A percentile compares a stretch with the other conserved stretches of the same genome.
Conservation (phyloP, 164 flowering plant genomes). For the Aristolochia fimbriata region DNA sequence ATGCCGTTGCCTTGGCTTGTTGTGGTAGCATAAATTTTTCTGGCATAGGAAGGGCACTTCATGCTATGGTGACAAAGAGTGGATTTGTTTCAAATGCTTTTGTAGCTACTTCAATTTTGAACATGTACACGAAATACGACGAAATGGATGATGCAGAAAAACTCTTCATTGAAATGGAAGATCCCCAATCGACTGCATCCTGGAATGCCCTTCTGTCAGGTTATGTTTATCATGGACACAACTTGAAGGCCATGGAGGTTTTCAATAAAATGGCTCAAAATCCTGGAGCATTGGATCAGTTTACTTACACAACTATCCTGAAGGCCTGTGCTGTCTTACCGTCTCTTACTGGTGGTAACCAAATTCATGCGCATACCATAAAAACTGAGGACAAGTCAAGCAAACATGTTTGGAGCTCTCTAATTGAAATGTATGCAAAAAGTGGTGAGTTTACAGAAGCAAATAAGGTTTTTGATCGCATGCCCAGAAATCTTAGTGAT, state of each 20-base stretch:
- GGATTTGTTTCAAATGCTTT: conserved; percentile 9
- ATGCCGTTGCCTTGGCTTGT: conserved; percentile 10
- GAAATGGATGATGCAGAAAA: conserved; percentile 16
- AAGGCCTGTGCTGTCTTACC: conserved; percentile 16
- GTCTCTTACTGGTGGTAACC: conserved; percentile 15
- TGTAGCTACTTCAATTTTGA: conserved; percentile 23
- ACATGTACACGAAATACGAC: conserved; percentile 12
- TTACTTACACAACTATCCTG: conserved; percentile 16
- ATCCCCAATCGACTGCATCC: conserved; percentile 10
- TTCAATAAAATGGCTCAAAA: conserved; percentile 11
- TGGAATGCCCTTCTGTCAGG: conserved; percentile 25
- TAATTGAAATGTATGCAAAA: conserved; percentile 19
- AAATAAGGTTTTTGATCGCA: conserved; percentile 8
- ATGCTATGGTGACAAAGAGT: conserved; percentile 15
- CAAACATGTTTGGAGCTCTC: conserved; percentile 15
- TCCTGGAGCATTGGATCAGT: conserved; percentile 10
- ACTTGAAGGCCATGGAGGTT: conserved; percentile 17
- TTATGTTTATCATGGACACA: conserved; percentile 9
- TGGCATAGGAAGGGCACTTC: conserved; percentile 9
- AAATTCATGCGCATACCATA: conserved; percentile 14
- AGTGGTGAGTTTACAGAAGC: conserved; percentile 18
- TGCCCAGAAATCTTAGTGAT: conserved; percentile 6
- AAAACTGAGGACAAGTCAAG: conserved; percentile 8
- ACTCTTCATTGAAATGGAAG: conserved; percentile 10
- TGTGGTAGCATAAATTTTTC: conserved; percentile 8